Conservation (phyloP, 1,284 basidiomycete genomes). For the Moesziomyces antarcticus region DNA sequence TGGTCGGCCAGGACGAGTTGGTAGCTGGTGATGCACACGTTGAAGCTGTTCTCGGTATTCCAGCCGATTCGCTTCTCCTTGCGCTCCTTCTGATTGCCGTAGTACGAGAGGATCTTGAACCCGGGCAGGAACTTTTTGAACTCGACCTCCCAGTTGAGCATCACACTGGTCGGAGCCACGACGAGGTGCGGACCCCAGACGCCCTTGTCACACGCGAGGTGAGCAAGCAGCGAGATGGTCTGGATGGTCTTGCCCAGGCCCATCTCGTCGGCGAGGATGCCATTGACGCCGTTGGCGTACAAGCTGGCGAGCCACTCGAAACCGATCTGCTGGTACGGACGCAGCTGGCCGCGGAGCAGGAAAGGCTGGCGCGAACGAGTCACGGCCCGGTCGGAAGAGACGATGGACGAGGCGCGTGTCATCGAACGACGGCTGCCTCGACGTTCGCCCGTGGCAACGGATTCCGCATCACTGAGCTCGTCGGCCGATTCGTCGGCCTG, state of each 20-base stretch:
- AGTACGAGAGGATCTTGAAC: conserved; percentile 90
- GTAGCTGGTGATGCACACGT: conserved; percentile 96
- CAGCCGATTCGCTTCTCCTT: conserved; percentile 94
- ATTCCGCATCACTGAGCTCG: conserved; percentile 35
- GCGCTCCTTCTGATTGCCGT: conserved; percentile 88
- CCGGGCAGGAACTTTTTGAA: conserved; percentile 98
- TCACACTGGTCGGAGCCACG: conserved; percentile 91
- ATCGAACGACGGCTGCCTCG: conserved; percentile 37
- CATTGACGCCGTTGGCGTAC: conserved; percentile 87
- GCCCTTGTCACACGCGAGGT: conserved; percentile 91
- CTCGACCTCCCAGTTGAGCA: conserved; percentile 99
- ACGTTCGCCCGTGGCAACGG: conserved; percentile 27
- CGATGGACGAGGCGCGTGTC: conserved; percentile 57
- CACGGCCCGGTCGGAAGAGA: conserved; percentile 67
- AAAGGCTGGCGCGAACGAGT: conserved; percentile 74
- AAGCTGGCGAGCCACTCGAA: conserved; percentile 94
- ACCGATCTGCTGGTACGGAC: conserved; percentile 93
- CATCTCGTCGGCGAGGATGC: conserved; percentile 80
- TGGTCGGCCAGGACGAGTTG: conserved; percentile 89
- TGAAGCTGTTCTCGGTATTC: conserved; percentile 91
- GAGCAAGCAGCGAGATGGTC: conserved; percentile 89
- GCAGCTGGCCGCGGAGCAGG: conserved; percentile 84
- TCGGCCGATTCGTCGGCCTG: conserved; percentile 15
- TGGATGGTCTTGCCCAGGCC: conserved; percentile 90
- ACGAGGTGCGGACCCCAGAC: conserved; percentile 98